phyloP scores from a whole-genome alignment of 306 rosid genomes.

The Prunus mira region DNA sequence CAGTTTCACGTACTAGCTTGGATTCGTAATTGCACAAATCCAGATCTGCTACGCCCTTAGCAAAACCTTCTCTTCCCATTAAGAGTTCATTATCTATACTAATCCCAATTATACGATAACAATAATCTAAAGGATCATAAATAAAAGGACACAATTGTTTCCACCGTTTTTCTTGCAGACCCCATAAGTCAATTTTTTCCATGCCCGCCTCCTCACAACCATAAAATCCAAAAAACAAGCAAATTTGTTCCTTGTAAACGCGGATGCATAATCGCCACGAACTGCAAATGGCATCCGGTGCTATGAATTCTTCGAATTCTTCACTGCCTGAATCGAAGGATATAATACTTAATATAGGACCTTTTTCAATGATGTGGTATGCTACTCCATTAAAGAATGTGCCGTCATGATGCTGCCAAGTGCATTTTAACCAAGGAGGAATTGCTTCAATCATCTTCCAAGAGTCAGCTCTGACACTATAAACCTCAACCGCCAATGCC shows the following conservation, averaged over 20 bases:
- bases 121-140: accelerated
- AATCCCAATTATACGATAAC: not conserved
- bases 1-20: not conserved
- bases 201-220: not conserved
- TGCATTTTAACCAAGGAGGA: not conserved
- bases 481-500: not conserved
- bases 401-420: not conserved
- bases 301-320: not conserved
- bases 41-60: accelerated
- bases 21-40: not conserved
- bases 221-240: not conserved
- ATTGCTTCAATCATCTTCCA: not conserved
- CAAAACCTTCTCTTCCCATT: accelerated
- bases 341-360: not conserved
- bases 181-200: not conserved
- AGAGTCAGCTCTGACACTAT: not conserved
- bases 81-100: not conserved
- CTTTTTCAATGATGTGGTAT: not conserved
- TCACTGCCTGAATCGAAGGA: not conserved
- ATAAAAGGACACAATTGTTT: not conserved
- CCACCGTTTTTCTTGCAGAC: not conserved
- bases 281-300: not conserved
- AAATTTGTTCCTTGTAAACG: not conserved
- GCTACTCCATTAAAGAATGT: not conserved
- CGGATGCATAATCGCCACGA: accelerated